A percentile compares a stretch with the other conserved stretches of the same genome.
Conservation (phyloP, 306 rosid species). For the Oxytropis ochrocephala region DNA sequence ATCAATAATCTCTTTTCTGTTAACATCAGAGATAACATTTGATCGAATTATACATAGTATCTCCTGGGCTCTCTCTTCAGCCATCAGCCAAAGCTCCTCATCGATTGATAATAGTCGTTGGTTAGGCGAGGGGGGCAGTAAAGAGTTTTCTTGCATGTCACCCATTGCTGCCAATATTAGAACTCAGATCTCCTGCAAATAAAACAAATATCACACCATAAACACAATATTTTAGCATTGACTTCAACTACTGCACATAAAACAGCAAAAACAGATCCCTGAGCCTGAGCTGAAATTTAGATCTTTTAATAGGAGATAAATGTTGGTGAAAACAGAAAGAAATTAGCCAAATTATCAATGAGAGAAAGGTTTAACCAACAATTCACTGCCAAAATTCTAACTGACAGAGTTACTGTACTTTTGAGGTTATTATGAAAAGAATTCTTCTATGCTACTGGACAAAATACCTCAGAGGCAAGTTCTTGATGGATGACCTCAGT, state of each 20-base stretch:
- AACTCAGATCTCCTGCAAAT: constrained; percentile 25
- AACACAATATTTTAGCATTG: constrained; percentile 16
- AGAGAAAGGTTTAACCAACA: no score
- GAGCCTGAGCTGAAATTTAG: not conserved
- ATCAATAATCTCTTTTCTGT: constrained; percentile 35
- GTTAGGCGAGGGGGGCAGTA: constrained; percentile 5
- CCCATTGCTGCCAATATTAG: constrained; percentile 30
- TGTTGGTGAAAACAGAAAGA: not conserved
- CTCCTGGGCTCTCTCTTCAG: constrained; percentile 53
- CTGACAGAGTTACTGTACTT: no score
- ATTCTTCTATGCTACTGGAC: no score
- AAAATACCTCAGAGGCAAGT: no score
- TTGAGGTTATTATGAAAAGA: no score
- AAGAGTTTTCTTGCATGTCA: constrained; percentile 9
- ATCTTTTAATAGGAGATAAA: not conserved
- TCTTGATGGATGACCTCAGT: no score
- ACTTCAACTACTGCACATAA: constrained; percentile 12
- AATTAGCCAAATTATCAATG: not conserved
- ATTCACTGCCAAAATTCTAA: no score
- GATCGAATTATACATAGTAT: constrained; percentile 50
- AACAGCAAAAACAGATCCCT: not conserved
- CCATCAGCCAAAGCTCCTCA: constrained; percentile 50
- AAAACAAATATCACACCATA: constrained; percentile 12
- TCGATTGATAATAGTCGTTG: constrained; percentile 30
- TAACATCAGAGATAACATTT: constrained; percentile 48